Percentiles rank a stretch among this genome's conserved stretches.
Conservation (phyloP, 441 rosid species). For the Capsella rubella region DNA sequence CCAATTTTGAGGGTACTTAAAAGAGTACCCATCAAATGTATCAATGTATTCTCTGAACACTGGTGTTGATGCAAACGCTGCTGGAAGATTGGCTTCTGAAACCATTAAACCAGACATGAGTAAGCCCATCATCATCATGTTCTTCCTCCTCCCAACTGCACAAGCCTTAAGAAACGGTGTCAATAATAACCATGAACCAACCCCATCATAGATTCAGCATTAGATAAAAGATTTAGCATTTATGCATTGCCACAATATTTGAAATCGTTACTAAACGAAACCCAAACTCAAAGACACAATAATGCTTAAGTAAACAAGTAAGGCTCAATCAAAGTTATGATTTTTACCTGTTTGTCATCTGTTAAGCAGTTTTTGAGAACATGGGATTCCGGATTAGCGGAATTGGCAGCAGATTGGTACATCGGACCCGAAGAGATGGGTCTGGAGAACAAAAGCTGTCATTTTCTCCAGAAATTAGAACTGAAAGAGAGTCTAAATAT, state of each 20-base stretch:
- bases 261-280: not conserved
- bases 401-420: not conserved
- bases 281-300: not conserved
- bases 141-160: constrained; percentile 78
- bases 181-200: constrained; percentile 19
- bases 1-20: constrained; percentile 91
- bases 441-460: constrained; percentile 37
- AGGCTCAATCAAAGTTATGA: constrained; percentile 17
- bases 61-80: constrained; percentile 57
- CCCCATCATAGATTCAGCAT: not conserved
- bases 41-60: constrained; percentile 83
- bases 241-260: not conserved
- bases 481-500: constrained; percentile 11
- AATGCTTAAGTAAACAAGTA: not conserved
- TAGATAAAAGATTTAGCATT: not conserved
- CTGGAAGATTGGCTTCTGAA: constrained; percentile 47
- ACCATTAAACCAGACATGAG: constrained; percentile 61
- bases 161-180: constrained; percentile 59
- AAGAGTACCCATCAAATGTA: constrained; percentile 90
- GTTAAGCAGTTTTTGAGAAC: not conserved
- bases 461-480: constrained; percentile 21
- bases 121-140: constrained; percentile 51
- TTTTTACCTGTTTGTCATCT: constrained; percentile 38
- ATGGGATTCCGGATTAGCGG: constrained; percentile 28
- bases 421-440: constrained; percentile 30